Conservation (phyloP, 2,329 filamentous ascomycete genomes). For the Penicillium sp. region DNA sequence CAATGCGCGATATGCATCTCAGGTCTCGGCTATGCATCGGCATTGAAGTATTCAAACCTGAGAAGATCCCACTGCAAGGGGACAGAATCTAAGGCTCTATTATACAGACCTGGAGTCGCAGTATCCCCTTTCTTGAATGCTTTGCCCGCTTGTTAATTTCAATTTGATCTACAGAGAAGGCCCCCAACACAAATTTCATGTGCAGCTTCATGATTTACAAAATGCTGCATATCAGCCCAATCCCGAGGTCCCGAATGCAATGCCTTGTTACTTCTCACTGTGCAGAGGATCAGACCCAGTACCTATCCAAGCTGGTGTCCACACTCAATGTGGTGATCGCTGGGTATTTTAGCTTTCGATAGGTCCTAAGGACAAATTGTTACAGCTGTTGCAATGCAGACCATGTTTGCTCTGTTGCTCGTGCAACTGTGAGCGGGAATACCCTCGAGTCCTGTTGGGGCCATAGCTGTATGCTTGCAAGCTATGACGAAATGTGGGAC, state of each 20-base stretch:
- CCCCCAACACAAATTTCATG: not conserved
- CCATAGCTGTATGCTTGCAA: not conserved
- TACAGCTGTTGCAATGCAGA: slow-evolving; percentile 19
- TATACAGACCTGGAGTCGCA: too few species aligned
- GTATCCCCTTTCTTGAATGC: too few species aligned
- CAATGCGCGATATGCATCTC: slow-evolving; percentile 1
- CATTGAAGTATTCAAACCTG: not conserved
- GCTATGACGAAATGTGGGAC: slow-evolving; percentile 1
- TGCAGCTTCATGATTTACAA: slow-evolving; percentile 5
- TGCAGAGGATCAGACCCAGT: not conserved
- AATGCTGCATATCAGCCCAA: slow-evolving; percentile 5
- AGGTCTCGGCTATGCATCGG: not conserved
- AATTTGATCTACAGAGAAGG: not conserved
- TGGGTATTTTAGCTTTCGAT: not conserved
- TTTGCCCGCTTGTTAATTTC: too few species aligned
- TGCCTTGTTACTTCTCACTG: not conserved
- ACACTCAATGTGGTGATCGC: not conserved
- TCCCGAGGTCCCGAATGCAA: not conserved
- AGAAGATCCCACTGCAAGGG: too few species aligned
- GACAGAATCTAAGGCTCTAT: too few species aligned
- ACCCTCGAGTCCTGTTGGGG: slow-evolving; percentile 2
- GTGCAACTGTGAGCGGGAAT: slow-evolving; percentile 13
- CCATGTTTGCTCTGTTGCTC: slow-evolving; percentile 12
- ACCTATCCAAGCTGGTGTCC: not conserved
- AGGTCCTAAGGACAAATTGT: not conserved